Percentiles rank a stretch among this genome's conserved stretches.
phyloP scores from a whole-genome alignment of 1,284 basidiomycete genomes.

The Ceratobasidium sp. region DNA sequence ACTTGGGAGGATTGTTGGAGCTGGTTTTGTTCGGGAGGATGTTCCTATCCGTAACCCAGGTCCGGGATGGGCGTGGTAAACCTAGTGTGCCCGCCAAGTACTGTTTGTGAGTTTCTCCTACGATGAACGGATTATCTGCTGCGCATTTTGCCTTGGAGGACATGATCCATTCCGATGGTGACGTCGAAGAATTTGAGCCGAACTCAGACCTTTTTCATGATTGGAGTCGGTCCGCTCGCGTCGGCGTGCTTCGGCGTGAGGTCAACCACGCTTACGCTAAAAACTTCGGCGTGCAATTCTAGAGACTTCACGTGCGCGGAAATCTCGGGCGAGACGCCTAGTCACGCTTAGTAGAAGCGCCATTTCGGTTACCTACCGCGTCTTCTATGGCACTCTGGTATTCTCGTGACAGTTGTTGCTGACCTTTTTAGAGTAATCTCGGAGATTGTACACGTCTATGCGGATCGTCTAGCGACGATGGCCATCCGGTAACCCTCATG shows the following conservation, averaged over 20 bases:
- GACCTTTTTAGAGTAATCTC: conserved; percentile 17
- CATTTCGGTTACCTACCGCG: conserved; percentile 40
- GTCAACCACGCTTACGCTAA: neutral
- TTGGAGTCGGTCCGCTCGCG: neutral
- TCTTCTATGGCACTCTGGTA: conserved; percentile 18
- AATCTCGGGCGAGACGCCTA: conserved; percentile 40
- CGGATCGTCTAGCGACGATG: conserved; percentile 31
- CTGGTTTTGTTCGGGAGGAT: conserved; percentile 81
- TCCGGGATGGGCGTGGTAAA: conserved; percentile 82
- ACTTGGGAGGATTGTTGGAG: conserved; percentile 79
- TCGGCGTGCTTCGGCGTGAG: neutral
- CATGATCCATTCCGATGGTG: neutral
- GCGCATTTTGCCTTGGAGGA: conserved; percentile 9
- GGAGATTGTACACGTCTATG: conserved; percentile 36
- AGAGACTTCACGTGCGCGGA: conserved; percentile 19
- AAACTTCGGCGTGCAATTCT: neutral
- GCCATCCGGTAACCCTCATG: conserved; percentile 20
- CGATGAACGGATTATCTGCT: neutral
- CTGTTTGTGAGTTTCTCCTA: conserved; percentile 13
- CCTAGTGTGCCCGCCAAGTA: conserved; percentile 52
- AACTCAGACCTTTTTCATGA: neutral
- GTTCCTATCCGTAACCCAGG: conserved; percentile 79
- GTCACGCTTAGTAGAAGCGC: conserved; percentile 41
- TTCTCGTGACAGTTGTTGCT: conserved; percentile 26
- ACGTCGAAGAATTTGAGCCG: neutral